Evolutionary conservation across 2,329 filamentous ascomycete species (phyloP).

Genomic region (Thyridium curvatum): DNA sequence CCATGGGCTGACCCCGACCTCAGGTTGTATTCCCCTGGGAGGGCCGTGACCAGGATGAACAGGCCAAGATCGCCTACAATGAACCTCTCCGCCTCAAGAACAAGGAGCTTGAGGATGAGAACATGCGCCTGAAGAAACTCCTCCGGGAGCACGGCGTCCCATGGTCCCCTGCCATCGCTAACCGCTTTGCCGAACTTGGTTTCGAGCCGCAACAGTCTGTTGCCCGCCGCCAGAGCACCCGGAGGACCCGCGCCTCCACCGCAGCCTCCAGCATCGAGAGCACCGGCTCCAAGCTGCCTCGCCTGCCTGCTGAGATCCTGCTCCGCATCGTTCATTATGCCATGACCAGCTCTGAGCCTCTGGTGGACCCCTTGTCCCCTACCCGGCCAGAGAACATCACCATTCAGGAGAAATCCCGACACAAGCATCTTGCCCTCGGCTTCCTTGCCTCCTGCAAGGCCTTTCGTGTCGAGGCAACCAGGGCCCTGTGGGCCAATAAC

Average conservation of each 20-base stretch:
- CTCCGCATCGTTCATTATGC: slow-evolving; percentile 45
- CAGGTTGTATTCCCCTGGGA: not conserved
- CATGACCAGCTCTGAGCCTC: slow-evolving; percentile 39
- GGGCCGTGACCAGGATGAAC: slow-evolving; percentile 38
- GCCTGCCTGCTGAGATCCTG: slow-evolving; percentile 46
- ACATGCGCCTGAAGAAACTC: slow-evolving; percentile 41
- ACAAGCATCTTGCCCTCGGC: slow-evolving; percentile 42
- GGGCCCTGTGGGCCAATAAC: slow-evolving; percentile 45
- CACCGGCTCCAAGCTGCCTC: slow-evolving; percentile 21
- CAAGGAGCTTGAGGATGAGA: slow-evolving; percentile 39
- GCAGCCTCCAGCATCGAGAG: slow-evolving; percentile 10
- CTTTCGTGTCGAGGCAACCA: slow-evolving; percentile 41
- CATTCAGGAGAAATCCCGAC: slow-evolving; percentile 31
- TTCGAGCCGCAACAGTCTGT: slow-evolving; percentile 9
- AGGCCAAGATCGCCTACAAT: slow-evolving; percentile 40
- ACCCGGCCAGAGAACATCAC: slow-evolving; percentile 36
- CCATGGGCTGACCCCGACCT: too few relatives aligned
- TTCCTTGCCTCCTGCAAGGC: slow-evolving; percentile 45
- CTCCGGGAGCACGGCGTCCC: slow-evolving; percentile 45
- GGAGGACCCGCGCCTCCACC: slow-evolving; percentile 17
- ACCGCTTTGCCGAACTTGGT: slow-evolving; percentile 25
- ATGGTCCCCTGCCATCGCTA: slow-evolving; percentile 33
- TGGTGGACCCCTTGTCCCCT: slow-evolving; percentile 47
- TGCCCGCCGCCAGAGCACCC: slow-evolving; percentile 11
- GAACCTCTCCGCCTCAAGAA: slow-evolving; percentile 41